These are phyloP conservation scores for Triglochin maritima DNA, from an alignment of 106 monocot species.

Conservation along the genomic window DNA sequence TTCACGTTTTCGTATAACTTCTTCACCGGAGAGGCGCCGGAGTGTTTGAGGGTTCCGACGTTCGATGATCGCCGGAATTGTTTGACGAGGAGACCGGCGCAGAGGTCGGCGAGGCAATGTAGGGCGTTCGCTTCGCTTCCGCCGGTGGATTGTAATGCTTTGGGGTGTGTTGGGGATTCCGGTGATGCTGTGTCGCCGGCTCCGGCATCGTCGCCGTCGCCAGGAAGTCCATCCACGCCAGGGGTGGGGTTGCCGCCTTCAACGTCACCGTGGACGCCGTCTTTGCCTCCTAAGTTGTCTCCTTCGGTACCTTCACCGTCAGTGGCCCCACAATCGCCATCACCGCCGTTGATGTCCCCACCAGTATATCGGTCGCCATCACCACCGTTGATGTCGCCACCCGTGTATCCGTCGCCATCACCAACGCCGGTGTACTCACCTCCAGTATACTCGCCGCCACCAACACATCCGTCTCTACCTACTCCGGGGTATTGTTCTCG, in stretches of 20 bases:
- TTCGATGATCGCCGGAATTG: conserved; percentile 34
- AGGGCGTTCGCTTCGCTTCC: conserved; percentile 17
- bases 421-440: background rate
- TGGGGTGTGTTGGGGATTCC: conserved; percentile 4
- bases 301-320: background rate
- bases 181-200: background rate
- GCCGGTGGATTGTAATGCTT: conserved; percentile 18
- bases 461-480: too few relatives aligned
- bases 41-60: conserved; percentile 18
- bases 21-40: conserved; percentile 30
- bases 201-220: too few relatives aligned
- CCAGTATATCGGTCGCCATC: background rate
- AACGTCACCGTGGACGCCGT: background rate
- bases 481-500: too few relatives aligned
- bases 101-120: conserved; percentile 33
- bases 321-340: background rate
- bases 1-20: conserved; percentile 37
- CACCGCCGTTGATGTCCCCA: background rate
- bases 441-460: too few relatives aligned
- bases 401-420: background rate
- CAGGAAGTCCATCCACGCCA: background rate
- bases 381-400: background rate
- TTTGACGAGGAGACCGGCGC: conserved; percentile 20
- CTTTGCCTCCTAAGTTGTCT: background rate
- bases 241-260: background rate